Percentiles rank a stretch among this genome's conserved stretches.
phyloP scores from a whole-genome alignment of 805 yeast genomes.

The Candida fluviatilis region DNA sequence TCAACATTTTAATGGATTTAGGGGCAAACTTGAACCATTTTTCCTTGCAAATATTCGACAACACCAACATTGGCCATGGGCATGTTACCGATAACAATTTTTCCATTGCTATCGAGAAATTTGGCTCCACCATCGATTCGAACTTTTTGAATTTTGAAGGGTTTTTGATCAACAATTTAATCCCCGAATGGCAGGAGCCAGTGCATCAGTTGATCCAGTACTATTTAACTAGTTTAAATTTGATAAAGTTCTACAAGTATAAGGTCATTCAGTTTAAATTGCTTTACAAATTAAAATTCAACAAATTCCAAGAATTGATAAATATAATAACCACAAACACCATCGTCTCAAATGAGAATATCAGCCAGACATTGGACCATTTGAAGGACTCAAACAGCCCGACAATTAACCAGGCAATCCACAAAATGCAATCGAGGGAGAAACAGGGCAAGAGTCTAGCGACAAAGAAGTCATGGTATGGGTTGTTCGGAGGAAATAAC shows the following conservation, averaged over 20 bases:
- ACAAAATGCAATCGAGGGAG: slow-evolving; percentile 25
- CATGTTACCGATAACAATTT: slow-evolving; percentile 16
- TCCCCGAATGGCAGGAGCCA: slow-evolving; percentile 48
- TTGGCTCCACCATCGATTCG: slow-evolving; percentile 51
- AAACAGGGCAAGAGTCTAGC: slow-evolving; percentile 13
- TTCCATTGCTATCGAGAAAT: slow-evolving; percentile 40
- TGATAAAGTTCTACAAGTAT: slow-evolving; percentile 46
- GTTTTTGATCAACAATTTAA: slow-evolving; percentile 32
- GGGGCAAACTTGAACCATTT: slow-evolving; percentile 58
- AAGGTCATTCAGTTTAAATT: slow-evolving; percentile 48
- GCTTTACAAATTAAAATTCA: slow-evolving; percentile 35
- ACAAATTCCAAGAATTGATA: slow-evolving; percentile 33
- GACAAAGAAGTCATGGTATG: slow-evolving; percentile 38
- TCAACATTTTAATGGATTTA: slow-evolving; percentile 42
- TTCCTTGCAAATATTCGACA: slow-evolving; percentile 40
- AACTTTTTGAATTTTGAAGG: slow-evolving; percentile 47
- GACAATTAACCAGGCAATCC: slow-evolving; percentile 31
- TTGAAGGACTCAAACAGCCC: slow-evolving; percentile 38
- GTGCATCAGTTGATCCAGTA: slow-evolving; percentile 45
- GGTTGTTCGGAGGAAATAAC: slow-evolving; percentile 37
- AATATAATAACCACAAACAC: slow-evolving; percentile 12
- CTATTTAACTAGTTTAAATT: slow-evolving; percentile 37
- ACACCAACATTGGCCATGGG: slow-evolving; percentile 5
- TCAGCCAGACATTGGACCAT: slow-evolving; percentile 16
- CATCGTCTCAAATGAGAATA: background rate